Evolutionary conservation across 2,329 filamentous ascomycete species (phyloP), one percentile per base, ranked within the genome.

Genomic region (Aspergillus sclerotialis): DNA sequence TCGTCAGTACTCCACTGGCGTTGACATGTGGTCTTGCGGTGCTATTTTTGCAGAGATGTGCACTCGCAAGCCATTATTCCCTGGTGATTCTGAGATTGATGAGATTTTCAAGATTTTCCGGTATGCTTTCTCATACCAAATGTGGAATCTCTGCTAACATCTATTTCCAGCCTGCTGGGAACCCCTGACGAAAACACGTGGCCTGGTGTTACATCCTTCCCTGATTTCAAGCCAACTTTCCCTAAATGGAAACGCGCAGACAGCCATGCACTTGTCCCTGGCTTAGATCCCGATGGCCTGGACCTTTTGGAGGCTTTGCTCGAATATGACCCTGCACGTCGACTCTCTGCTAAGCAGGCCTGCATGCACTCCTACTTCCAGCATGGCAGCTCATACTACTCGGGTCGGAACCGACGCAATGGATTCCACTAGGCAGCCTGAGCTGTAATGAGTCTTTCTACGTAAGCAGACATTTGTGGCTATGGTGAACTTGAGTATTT

Each of bases 31-130:
- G 88, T 92, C 85, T 19, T 81, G 89, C 32, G 88, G 88, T 42
- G 92, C 87, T 62, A 94, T 94, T 63, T 94, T 94, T 61, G 88
- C 89, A 7, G 88, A 94, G 64, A 94, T 94, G 89, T 93, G 86
- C 65, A 94, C 88, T 2, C 78, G 86, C 53, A 94, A 93, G 66
- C 87, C 88, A 4, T 72, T 94, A 28, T 94, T 94, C 70, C 87
- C 88, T 9, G 88, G 88, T 38, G 88, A 94, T 59, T 92, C 85
- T 4, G 86, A 93, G 58, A 93, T 93, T 63, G 86, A 93, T 55
- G 86, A 93, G 64, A 93, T 93, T 56, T 93, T 93, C 73, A 92
- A 90, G 68, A 93, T 82, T 58, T 94, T 94, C 80, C 78, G 81
- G 85, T 87, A 69, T 33, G 15, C 15, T 29, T 19, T 16, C 34